These are phyloP conservation scores for Heracleum sosnowskyi DNA, from an alignment of 129 eudicot genomes.

Conservation along the genomic window DNA sequence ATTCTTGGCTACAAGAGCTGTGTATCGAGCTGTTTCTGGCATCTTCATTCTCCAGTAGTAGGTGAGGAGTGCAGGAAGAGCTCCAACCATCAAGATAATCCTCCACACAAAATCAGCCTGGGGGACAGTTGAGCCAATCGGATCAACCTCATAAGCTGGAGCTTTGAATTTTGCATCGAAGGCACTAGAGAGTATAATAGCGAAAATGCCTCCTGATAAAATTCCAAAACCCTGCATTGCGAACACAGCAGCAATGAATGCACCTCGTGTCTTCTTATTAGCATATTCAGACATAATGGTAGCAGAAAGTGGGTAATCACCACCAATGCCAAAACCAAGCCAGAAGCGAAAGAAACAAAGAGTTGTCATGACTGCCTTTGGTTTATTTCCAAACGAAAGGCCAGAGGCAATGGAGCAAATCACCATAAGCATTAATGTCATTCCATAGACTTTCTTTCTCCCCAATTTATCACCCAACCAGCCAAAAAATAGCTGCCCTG, in stretches of 20 bases:
- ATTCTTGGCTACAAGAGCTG: conserved; percentile 45
- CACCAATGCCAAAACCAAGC: conserved; percentile 53
- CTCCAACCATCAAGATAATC: conserved; percentile 41
- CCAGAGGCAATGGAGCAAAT: conserved; percentile 35
- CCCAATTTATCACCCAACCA: conserved; percentile 74
- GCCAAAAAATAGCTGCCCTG: conserved; percentile 66
- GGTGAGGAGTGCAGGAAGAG: conserved; percentile 37
- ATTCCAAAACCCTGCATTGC: conserved; percentile 50
- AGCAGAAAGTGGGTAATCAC: conserved; percentile 45
- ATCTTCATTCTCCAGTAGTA: conserved; percentile 45
- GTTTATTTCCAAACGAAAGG: conserved; percentile 30
- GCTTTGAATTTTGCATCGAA: conserved; percentile 29
- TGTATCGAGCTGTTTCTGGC: conserved; percentile 56
- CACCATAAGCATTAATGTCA: conserved; percentile 43
- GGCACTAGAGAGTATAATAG: conserved; percentile 27
- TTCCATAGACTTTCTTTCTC: conserved; percentile 59
- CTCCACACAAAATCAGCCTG: conserved; percentile 45
- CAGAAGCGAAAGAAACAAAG: conserved; percentile 51
- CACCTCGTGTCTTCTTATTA: conserved; percentile 33
- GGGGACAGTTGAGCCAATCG: conserved; percentile 31
- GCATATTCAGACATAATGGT: conserved; percentile 49
- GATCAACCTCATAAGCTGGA: conserved; percentile 28
- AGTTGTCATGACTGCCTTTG: conserved; percentile 38
- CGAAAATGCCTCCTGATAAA: conserved; percentile 38
- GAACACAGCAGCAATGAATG: conserved; percentile 41